Evolutionary conservation across 805 yeast genomes (phyloP), one percentile per base, ranked within the genome.

Genomic region (Starmerella powellii): DNA sequence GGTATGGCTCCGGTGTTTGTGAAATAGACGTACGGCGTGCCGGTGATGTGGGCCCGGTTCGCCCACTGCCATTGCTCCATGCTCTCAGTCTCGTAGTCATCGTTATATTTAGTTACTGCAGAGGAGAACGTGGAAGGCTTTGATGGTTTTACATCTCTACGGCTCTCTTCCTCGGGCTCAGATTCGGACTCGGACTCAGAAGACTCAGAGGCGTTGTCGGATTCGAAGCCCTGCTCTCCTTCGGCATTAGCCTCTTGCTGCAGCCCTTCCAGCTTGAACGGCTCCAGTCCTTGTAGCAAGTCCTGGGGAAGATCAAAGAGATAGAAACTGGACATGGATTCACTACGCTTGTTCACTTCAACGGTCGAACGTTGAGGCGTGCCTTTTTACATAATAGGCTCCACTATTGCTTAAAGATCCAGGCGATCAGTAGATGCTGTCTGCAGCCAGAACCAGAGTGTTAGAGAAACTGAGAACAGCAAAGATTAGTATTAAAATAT

Each of bases 1-100:
- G 72, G 67, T 13, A 79, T 44, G 23, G 26, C 4, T 3, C 66
- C 41, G 0, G 61, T 44, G 1, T 84, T 73, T 44, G 70, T 65
- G 56, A 79, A 78, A 32, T 73, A 63, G 1, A 83, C 67, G 40
- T 63, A 73, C 0, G 95, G 86, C 0, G 93, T 76, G 51, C 76
- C 73, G 6, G 46, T 45, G 15, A 57, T 37, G 36, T 54, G 58
- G 1, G 59, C 56, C 2, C 46, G 48, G 26, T 47, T 48, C 24
- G 39, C 50, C 40, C 48, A 45, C 23, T 47, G 48, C 53, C 55
- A 47, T 6, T 41, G 41, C 36, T 45, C 48, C 28, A 42, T 29
- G 10, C 42, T 44, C 29, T 41, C 51, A 10, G 40, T 47, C 6
- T 41, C 49, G 8, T 20, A 36, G 1, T 40, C 52, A 8, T 42